Percentiles rank a stretch among this genome's conserved stretches.
These are phyloP conservation scores for Colletotrichum costaricense DNA, from an alignment of 2,329 filamentous ascomycete species.

Conservation along the genomic window DNA sequence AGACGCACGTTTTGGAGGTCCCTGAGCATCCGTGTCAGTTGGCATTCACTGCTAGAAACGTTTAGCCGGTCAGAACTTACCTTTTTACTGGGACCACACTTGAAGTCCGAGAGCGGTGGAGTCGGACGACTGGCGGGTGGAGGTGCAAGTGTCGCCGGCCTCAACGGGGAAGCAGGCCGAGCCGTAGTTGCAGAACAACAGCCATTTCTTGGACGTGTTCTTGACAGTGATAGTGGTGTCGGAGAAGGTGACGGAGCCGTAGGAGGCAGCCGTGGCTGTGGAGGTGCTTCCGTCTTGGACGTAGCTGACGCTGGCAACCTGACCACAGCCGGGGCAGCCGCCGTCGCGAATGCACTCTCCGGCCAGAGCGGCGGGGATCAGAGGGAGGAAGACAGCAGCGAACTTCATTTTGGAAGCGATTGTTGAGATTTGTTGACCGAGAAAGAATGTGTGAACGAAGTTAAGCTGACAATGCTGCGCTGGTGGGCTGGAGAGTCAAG, in stretches of 20 bases:
- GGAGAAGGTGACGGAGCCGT: slow-evolving; percentile 13
- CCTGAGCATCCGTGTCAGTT: not conserved
- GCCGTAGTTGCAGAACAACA: slow-evolving; percentile 15
- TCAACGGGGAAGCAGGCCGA: slow-evolving; percentile 4
- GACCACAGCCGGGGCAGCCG: slow-evolving; percentile 13
- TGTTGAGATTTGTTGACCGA: not conserved
- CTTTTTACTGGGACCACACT: slow-evolving; percentile 10
- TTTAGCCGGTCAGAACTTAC: not conserved
- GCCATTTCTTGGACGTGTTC: slow-evolving; percentile 24
- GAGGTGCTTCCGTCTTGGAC: slow-evolving; percentile 1
- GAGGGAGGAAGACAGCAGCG: not conserved
- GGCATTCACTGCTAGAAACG: too few species aligned
- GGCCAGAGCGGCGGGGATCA: slow-evolving; percentile 2
- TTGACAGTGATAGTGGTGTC: slow-evolving; percentile 11
- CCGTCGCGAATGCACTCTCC: not conserved
- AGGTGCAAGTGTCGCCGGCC: slow-evolving; percentile 14
- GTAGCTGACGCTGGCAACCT: not conserved
- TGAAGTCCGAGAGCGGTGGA: not conserved
- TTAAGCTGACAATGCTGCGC: not conserved
- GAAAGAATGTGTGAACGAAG: not conserved
- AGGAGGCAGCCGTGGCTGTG: slow-evolving; percentile 2
- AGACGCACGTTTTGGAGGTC: not conserved
- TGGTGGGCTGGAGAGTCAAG: not conserved
- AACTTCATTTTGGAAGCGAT: slow-evolving; percentile 3
- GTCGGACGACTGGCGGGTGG: slow-evolving; percentile 11